Conservation (phyloP, 2,329 filamentous ascomycete genomes). For the Nothopassalora personata region DNA sequence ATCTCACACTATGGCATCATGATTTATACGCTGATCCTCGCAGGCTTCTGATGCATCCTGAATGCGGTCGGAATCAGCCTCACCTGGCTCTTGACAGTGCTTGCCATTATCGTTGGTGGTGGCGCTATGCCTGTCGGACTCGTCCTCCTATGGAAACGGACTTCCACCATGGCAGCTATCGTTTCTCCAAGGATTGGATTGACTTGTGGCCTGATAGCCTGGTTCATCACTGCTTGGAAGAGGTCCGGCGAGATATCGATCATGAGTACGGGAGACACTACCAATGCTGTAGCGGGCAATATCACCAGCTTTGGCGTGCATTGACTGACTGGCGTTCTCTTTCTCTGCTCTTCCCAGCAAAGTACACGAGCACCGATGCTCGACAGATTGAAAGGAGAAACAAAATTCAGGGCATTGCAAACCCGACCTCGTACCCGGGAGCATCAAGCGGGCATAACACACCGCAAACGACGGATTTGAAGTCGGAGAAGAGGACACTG, state of each 20-base stretch:
- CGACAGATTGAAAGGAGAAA: slow-evolving; percentile 38
- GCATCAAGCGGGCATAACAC: not conserved
- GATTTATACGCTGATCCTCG: slow-evolving; percentile 38
- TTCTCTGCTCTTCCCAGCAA: slow-evolving; percentile 34
- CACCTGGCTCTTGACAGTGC: slow-evolving; percentile 37
- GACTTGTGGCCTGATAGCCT: slow-evolving; percentile 40
- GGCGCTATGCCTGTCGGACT: slow-evolving; percentile 43
- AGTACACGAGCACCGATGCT: slow-evolving; percentile 35
- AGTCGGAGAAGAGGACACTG: slow-evolving; percentile 8
- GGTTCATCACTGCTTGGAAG: slow-evolving; percentile 36
- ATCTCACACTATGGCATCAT: slow-evolving; percentile 39
- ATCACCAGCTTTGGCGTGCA: slow-evolving; percentile 22
- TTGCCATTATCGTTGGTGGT: slow-evolving; percentile 40
- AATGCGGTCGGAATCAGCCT: slow-evolving; percentile 38
- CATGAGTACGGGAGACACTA: slow-evolving; percentile 35
- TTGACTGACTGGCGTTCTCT: slow-evolving; percentile 37
- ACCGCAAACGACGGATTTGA: not conserved
- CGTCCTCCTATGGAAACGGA: slow-evolving; percentile 43
- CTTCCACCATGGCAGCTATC: slow-evolving; percentile 43
- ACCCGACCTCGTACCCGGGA: not conserved
- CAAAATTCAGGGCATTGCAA: slow-evolving; percentile 31
- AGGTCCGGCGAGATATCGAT: slow-evolving; percentile 38
- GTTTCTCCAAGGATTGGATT: slow-evolving; percentile 44
- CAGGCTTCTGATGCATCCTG: slow-evolving; percentile 36
- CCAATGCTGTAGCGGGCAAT: slow-evolving; percentile 37